phyloP scores from a whole-genome alignment of 2,329 filamentous ascomycete species.

The Sordariomycetes sp. region DNA sequence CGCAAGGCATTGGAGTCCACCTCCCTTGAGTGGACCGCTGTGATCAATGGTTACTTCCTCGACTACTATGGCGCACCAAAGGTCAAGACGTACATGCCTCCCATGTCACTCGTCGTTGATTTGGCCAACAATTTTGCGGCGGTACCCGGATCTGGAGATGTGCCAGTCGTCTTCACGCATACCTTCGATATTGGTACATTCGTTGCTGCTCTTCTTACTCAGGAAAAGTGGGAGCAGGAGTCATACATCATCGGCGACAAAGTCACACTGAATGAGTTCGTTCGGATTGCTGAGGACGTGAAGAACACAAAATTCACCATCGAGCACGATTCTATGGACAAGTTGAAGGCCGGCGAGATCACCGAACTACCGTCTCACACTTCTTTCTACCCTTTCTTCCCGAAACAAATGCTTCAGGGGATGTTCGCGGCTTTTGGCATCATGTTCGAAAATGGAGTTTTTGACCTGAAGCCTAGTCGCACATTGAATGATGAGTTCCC shows the following conservation, averaged over 20 bases:
- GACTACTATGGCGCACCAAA: conserved; percentile 33
- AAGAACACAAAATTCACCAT: conserved; percentile 30
- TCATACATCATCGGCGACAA: conserved; percentile 27
- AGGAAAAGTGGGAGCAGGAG: conserved; percentile 31
- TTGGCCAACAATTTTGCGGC: conserved; percentile 31
- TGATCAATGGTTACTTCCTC: conserved; percentile 30
- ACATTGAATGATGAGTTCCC: conserved; percentile 15
- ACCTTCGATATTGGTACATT: conserved; percentile 38
- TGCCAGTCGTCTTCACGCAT: conserved; percentile 34
- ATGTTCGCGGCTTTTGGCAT: conserved; percentile 6
- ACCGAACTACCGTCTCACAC: conserved; percentile 20
- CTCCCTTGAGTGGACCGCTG: conserved; percentile 1
- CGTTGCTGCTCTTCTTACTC: conserved; percentile 28
- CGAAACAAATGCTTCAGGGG: conserved; percentile 13
- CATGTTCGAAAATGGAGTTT: conserved; percentile 10
- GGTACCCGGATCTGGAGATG: conserved; percentile 38
- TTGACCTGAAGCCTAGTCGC: conserved; percentile 10
- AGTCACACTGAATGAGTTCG: conserved; percentile 32
- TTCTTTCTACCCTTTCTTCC: conserved; percentile 12
- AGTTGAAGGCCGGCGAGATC: conserved; percentile 20
- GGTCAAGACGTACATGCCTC: conserved; percentile 24
- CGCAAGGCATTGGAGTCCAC: neutral
- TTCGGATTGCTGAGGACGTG: conserved; percentile 30
- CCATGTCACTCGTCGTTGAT: conserved; percentile 31
- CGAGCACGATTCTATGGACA: conserved; percentile 24